phyloP scores from a whole-genome alignment of 2,329 filamentous ascomycete genomes.

The Alternaria alternata region DNA sequence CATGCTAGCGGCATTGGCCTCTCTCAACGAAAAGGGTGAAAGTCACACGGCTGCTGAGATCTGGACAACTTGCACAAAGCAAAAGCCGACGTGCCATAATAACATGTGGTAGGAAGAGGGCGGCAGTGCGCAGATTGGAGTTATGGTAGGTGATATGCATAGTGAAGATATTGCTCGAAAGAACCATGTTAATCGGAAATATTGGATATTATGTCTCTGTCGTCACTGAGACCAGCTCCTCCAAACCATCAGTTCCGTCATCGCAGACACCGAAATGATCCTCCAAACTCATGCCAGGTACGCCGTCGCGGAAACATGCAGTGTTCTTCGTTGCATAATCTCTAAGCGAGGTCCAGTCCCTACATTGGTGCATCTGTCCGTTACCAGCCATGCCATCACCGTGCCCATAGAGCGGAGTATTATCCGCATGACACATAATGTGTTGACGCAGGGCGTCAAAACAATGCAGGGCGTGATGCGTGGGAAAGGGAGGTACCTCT shows the following conservation, averaged over 20 bases:
- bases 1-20: not conserved
- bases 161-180: not conserved
- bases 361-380: slow-evolving; percentile 25
- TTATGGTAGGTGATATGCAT: not conserved
- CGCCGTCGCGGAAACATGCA: slow-evolving; percentile 36
- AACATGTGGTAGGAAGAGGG: not conserved
- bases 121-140: too few relatives aligned
- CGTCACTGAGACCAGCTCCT: not conserved
- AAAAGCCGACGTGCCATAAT: not conserved
- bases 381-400: slow-evolving; percentile 25
- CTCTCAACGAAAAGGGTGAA: not conserved
- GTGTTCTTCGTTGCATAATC: slow-evolving; percentile 31
- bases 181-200: not conserved
- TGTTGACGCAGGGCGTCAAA: slow-evolving; percentile 26
- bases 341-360: slow-evolving; percentile 22
- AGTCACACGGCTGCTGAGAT: not conserved
- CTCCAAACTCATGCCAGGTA: slow-evolving; percentile 11
- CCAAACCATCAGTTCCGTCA: slow-evolving; percentile 14
- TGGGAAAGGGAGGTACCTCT: slow-evolving; percentile 10
- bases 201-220: not conserved
- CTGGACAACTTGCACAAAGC: not conserved
- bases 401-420: slow-evolving; percentile 24
- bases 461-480: slow-evolving; percentile 21
- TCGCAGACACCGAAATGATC: slow-evolving; percentile 14
- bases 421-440: slow-evolving; percentile 31